A percentile compares a stretch with the other conserved stretches of the same genome.
These are phyloP conservation scores for Candida pseudoviswanathii DNA, from an alignment of 1,139 yeast species.

Conservation along the genomic window DNA sequence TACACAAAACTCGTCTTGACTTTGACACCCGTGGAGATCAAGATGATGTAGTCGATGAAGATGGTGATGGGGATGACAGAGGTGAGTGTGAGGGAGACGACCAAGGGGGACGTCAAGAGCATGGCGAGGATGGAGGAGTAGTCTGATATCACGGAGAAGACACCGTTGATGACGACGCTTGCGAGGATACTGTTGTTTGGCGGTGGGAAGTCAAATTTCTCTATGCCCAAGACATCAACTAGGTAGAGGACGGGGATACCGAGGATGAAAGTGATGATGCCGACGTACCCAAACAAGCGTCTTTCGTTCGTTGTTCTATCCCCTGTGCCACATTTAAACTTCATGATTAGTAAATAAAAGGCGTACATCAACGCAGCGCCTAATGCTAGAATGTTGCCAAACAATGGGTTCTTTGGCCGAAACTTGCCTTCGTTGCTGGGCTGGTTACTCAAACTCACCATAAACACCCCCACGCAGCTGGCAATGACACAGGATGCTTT, in stretches of 20 bases:
- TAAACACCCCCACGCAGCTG: conserved; percentile 49
- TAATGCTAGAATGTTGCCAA: conserved; percentile 51
- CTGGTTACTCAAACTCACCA: conserved; percentile 45
- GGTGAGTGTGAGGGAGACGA: conserved; percentile 53
- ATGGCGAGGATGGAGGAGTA: conserved; percentile 52
- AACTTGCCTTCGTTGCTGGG: conserved; percentile 22
- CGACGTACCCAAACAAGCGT: conserved; percentile 49
- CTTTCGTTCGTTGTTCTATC: conserved; percentile 49
- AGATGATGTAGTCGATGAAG: conserved; percentile 43
- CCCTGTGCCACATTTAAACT: conserved; percentile 46
- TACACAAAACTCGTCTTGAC: conserved; percentile 34
- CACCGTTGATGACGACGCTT: conserved; percentile 43
- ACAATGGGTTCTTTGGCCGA: conserved; percentile 39
- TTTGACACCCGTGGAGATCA: conserved; percentile 22
- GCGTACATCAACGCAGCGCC: conserved; percentile 52
- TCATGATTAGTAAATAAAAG: conserved; percentile 44
- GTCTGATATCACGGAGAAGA: conserved; percentile 52
- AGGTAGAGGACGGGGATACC: conserved; percentile 41
- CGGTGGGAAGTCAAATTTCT: conserved; percentile 45
- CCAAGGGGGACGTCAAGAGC: conserved; percentile 55
- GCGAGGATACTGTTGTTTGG: conserved; percentile 32
- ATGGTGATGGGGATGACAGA: conserved; percentile 57
- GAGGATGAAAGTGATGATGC: conserved; percentile 39
- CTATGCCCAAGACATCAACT: conserved; percentile 38
- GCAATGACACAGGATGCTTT: conserved; percentile 47